These are phyloP conservation scores for Canavalia ensiformis DNA, from an alignment of 306 rosid genomes.

Conservation along the genomic window DNA sequence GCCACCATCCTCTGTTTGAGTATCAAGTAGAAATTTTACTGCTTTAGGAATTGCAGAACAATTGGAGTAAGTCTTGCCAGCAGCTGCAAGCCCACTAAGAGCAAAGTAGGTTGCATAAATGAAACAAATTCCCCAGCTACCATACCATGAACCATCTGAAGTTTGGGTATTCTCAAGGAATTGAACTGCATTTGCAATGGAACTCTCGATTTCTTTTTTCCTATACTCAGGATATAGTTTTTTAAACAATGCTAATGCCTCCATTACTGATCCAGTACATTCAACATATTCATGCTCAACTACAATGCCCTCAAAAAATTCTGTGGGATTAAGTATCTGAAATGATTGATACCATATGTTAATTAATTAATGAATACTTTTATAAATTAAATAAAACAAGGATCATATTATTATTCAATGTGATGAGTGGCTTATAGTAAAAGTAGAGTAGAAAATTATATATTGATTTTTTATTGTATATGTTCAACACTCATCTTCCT, in stretches of 20 bases:
- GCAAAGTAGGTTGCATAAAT: slow-evolving; percentile 70
- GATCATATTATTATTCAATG: too few species aligned
- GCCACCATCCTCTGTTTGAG: slow-evolving; percentile 69
- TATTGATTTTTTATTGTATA: too few species aligned
- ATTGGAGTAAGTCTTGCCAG: slow-evolving; percentile 62
- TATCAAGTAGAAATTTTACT: slow-evolving; percentile 58
- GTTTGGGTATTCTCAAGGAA: slow-evolving; percentile 57
- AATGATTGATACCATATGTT: neutral
- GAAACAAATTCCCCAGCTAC: slow-evolving; percentile 75
- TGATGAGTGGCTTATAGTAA: too few species aligned
- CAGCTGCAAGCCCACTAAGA: slow-evolving; percentile 68
- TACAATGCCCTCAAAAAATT: slow-evolving; percentile 52
- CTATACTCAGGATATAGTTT: slow-evolving; percentile 56
- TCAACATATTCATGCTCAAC: slow-evolving; percentile 62
- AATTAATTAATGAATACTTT: neutral
- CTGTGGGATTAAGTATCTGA: slow-evolving; percentile 56
- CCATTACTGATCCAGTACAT: slow-evolving; percentile 63
- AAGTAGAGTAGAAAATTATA: too few species aligned
- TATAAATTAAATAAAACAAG: neutral
- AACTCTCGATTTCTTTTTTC: slow-evolving; percentile 56
- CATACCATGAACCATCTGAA: slow-evolving; percentile 62
- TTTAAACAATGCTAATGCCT: slow-evolving; percentile 55
- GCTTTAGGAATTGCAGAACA: slow-evolving; percentile 61
- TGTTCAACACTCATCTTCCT: too few species aligned
- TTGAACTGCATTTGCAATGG: slow-evolving; percentile 46